A percentile compares a stretch with the other conserved stretches of the same genome.
Evolutionary conservation across 345 rosid genomes (phyloP).

Genomic region (Salix dunnii): DNA sequence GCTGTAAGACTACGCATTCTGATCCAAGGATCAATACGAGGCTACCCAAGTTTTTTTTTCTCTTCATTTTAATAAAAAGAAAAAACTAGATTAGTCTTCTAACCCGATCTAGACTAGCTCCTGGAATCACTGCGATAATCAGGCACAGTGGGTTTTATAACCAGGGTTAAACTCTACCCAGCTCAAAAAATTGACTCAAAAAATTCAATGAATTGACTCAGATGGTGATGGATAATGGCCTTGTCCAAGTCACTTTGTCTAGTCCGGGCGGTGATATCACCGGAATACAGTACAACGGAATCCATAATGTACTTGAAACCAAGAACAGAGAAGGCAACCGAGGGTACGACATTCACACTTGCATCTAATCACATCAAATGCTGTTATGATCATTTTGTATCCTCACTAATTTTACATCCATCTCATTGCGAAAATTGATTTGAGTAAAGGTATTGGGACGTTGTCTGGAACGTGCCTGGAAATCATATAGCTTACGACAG

Average conservation of each 20-base stretch:
- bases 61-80: too few species aligned
- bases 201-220: constrained; percentile 10
- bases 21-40: too few species aligned
- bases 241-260: constrained; percentile 54
- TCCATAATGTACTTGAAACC: constrained; percentile 53
- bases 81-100: too few species aligned
- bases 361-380: neutral
- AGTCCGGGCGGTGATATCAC: constrained; percentile 55
- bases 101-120: too few species aligned
- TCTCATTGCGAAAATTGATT: neutral
- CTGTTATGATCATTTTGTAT: neutral
- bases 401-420: neutral
- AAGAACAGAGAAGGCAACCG: constrained; percentile 30
- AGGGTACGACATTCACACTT: constrained; percentile 41
- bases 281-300: constrained; percentile 57
- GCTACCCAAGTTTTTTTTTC: too few species aligned
- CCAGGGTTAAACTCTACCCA: too few species aligned
- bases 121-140: too few species aligned
- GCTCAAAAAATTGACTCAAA: too few species aligned
- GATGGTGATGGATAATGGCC: constrained; percentile 70
- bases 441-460: constrained; percentile 73
- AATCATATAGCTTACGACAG: constrained; percentile 18
- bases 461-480: constrained; percentile 60
- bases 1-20: too few species aligned
- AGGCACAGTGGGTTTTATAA: too few species aligned